phyloP scores from a whole-genome alignment of 805 yeast genomes.

The Cyberlindnera samutprakarnensis region DNA sequence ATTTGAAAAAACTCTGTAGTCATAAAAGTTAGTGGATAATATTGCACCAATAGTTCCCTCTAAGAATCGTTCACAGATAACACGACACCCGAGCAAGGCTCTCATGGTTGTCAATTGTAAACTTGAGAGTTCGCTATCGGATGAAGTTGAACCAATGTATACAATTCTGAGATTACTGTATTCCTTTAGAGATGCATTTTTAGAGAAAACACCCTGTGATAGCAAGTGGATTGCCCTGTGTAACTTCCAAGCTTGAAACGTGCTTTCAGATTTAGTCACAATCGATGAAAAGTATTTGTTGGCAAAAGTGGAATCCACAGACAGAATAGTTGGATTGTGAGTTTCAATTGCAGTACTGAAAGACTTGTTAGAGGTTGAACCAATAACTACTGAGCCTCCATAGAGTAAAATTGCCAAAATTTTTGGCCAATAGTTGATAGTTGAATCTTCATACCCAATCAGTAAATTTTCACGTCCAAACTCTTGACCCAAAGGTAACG shows the following conservation, averaged over 20 bases:
- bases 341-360: constrained; percentile 3
- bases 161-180: constrained; percentile 23
- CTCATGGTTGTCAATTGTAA: constrained; percentile 33
- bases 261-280: background rate
- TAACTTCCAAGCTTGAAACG: constrained; percentile 11
- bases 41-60: constrained; percentile 50
- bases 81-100: constrained; percentile 39
- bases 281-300: constrained; percentile 8
- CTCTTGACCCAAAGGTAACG: constrained; percentile 30
- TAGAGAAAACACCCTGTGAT: constrained; percentile 14
- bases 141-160: constrained; percentile 12
- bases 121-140: constrained; percentile 15
- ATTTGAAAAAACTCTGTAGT: constrained; percentile 43
- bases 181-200: constrained; percentile 24
- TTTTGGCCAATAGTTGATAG: constrained; percentile 38
- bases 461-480: constrained; percentile 25
- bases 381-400: constrained; percentile 25
- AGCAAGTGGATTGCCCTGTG: constrained; percentile 17
- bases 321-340: constrained; percentile 11
- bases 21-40: constrained; percentile 51
- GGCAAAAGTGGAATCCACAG: constrained; percentile 1
- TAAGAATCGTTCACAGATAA: constrained; percentile 42
- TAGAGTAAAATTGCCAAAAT: constrained; percentile 25
- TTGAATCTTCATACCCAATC: constrained; percentile 20
- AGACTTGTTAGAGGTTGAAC: constrained; percentile 11